phyloP scores from a whole-genome alignment of 2,329 filamentous ascomycete genomes.

The Aspergillus phoenicis region DNA sequence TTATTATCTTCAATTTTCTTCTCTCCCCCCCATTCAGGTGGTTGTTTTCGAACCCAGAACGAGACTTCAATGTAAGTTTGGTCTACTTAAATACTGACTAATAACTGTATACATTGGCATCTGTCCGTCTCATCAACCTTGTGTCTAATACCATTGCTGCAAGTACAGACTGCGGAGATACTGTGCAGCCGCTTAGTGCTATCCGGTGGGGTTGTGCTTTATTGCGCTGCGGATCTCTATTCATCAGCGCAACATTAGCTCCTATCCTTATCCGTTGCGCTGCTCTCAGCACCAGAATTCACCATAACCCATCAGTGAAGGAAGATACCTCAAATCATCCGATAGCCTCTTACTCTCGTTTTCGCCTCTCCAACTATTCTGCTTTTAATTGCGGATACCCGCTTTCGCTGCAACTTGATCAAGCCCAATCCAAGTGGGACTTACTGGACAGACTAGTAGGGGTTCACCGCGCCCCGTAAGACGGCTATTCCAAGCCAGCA shows the following conservation, averaged over 20 bases:
- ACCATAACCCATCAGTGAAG: background rate
- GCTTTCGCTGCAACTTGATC: background rate
- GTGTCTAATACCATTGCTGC: background rate
- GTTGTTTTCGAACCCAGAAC: no score
- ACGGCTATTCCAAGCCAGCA: background rate
- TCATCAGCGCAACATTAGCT: background rate
- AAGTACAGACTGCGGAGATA: conserved; percentile 10
- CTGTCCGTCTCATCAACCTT: no score
- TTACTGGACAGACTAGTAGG: background rate
- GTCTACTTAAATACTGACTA: no score
- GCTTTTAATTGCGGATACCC: no score
- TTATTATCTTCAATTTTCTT: no score
- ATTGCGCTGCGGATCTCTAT: conserved; percentile 4
- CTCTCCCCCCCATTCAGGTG: no score
- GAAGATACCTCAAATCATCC: background rate
- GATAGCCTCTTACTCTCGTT: background rate
- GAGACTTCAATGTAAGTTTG: no score
- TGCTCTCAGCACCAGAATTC: background rate
- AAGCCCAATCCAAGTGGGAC: background rate
- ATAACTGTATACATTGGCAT: no score
- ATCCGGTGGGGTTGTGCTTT: conserved; percentile 22
- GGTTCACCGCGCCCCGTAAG: background rate
- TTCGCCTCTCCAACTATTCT: background rate
- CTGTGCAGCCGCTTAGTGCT: conserved; percentile 17
- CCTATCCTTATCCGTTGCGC: background rate